Conservation (phyloP, 2,329 filamentous ascomycete genomes). For the Aspergillus terreus region DNA sequence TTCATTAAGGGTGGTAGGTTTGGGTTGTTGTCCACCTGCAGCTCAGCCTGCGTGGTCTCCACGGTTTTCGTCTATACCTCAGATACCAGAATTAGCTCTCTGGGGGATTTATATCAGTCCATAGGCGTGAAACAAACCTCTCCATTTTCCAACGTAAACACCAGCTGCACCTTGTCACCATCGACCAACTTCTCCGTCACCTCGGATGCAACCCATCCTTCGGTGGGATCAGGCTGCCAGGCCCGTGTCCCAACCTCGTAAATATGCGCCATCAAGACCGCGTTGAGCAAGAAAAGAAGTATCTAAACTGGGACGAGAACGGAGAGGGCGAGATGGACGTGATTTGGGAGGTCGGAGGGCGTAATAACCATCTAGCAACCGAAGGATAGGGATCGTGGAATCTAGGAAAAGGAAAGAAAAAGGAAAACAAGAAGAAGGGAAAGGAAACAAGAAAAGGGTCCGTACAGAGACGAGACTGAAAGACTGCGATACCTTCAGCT, state of each 20-base stretch:
- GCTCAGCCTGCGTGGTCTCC: constrained; percentile 70
- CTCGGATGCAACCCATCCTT: constrained; percentile 97
- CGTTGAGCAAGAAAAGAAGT: not conserved
- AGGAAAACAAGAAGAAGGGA: constrained; percentile 6
- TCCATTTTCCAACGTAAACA: constrained; percentile 88
- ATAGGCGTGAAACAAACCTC: constrained; percentile 58
- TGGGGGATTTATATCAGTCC: constrained; percentile 5
- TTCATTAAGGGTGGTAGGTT: constrained; percentile 94
- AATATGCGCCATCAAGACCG: constrained; percentile 67
- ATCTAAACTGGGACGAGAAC: constrained; percentile 7
- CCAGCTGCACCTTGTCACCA: constrained; percentile 80
- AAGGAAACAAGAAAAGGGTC: constrained; percentile 1
- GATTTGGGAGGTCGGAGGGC: not conserved
- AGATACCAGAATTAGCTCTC: constrained; percentile 12
- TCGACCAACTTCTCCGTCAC: constrained; percentile 79
- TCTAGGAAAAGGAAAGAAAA: constrained; percentile 6
- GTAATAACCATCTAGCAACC: constrained; percentile 26
- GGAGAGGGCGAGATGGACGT: constrained; percentile 16
- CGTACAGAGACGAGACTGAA: constrained; percentile 4
- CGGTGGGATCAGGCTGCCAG: constrained; percentile 94
- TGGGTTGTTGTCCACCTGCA: constrained; percentile 72
- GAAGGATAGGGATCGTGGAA: constrained; percentile 9
- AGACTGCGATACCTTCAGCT: constrained; percentile 1
- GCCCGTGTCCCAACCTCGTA: constrained; percentile 96
- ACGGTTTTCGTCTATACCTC: constrained; percentile 66